A percentile compares a stretch with the other conserved stretches of the same genome.
Evolutionary conservation across 2,329 filamentous ascomycete genomes (phyloP).

Genomic region (Neoarthrinium moseri): DNA sequence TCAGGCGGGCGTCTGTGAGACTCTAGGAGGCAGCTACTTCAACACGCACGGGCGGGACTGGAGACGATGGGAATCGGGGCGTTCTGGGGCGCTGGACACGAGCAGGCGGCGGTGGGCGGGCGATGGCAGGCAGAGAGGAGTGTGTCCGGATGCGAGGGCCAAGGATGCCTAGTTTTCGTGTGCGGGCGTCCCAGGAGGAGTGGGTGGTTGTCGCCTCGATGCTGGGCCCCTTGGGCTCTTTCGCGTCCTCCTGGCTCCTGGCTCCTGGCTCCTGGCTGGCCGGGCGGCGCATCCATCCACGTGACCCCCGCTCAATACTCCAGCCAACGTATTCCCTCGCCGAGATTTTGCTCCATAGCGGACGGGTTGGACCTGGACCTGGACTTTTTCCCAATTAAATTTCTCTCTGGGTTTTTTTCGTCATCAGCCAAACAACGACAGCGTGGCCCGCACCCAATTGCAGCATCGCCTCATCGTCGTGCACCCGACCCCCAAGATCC

Average conservation of each 20-base stretch:
- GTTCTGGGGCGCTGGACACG: neutral
- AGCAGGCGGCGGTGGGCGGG: neutral
- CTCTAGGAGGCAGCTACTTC: neutral
- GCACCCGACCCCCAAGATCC: too few relatives aligned
- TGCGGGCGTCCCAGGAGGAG: too few relatives aligned
- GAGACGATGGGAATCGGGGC: neutral
- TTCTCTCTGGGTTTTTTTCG: neutral
- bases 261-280: too few relatives aligned
- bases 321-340: slow-evolving; percentile 3
- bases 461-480: slow-evolving; percentile 1
- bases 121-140: neutral
- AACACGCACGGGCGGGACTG: neutral
- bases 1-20: slow-evolving; percentile 2
- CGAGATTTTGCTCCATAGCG: slow-evolving; percentile 4
- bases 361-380: neutral
- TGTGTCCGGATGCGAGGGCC: neutral
- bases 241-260: too few relatives aligned
- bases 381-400: neutral
- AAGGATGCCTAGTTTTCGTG: neutral
- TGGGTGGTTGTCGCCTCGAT: neutral
- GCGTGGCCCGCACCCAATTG: slow-evolving; percentile 1
- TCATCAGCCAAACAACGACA: slow-evolving; percentile 6
- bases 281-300: too few relatives aligned
- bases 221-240: too few relatives aligned
- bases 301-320: slow-evolving; percentile 4